Evolutionary conservation across 345 rosid species (phyloP), one percentile per base, ranked within the genome.

Genomic region (Sisymbrium irio): DNA sequence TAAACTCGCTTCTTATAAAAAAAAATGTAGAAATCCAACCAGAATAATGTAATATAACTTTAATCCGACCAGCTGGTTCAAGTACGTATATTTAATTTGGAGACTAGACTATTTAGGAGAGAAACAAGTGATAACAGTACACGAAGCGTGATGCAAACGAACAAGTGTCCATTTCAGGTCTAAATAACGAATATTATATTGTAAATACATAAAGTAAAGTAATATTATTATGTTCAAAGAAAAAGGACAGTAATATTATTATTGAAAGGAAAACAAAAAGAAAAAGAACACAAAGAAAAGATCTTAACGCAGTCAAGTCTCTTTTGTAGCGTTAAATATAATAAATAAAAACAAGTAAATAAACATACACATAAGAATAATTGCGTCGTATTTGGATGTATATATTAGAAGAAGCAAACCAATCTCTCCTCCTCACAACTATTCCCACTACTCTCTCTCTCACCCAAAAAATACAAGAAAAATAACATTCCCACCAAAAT

Each of bases 361-460:
- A 70, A 54, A 72, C 55, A 72, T 32, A 62, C 9, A 41, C 12
- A 53, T 1, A 63, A 55, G 58, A 64, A 64, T 64, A 64, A 64
- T 73, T 73, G 64, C 39, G 33, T 17, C 15, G 71, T 54, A 42
- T 63, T 74, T 65, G 72, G 72, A 65, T 74, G 66, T 57, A 74
- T 74, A 74, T 57, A 74, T 41, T 65, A 65, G 66, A 56, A 22
- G 71, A 57, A 47, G 65, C 77, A 65, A 65, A 56, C 72, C 50
- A 65, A 13, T 60, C 60, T 60, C 58, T 60, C 37, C 12, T 67
- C 50, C 17, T 66, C 60, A 39, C 46, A 37, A 71, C 67, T 37
- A 60, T 71, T 59, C 49, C 58, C 35, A 70, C 65, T n/a, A n/a
- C n/a, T n/a, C n/a, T n/a, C n/a, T 54, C 65, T 54, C 41, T 53